These are phyloP conservation scores for Metahyphopichia silvanorum DNA, from an alignment of 805 yeast genomes.

Conservation along the genomic window DNA sequence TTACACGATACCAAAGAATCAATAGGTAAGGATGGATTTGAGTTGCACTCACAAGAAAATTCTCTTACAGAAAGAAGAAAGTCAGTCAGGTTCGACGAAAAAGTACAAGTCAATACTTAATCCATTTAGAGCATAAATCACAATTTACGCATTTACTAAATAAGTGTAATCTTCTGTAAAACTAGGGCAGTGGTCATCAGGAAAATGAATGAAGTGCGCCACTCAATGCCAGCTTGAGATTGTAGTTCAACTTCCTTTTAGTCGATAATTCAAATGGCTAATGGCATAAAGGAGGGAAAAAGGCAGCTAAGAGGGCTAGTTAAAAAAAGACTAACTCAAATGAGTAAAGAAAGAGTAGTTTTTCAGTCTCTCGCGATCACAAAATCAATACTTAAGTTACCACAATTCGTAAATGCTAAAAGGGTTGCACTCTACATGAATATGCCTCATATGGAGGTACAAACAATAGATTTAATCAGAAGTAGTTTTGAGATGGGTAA, in stretches of 20 bases:
- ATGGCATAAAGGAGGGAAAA: slow-evolving; percentile 17
- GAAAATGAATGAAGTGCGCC: too few species aligned
- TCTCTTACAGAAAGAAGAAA: slow-evolving; percentile 49
- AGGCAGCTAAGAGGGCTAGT: slow-evolving; percentile 20
- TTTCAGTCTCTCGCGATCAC: slow-evolving; percentile 24
- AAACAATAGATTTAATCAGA: slow-evolving; percentile 53
- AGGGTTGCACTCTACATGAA: slow-evolving; percentile 69
- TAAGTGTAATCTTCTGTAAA: too few species aligned
- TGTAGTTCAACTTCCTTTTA: too few species aligned
- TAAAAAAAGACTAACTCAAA: slow-evolving; percentile 14
- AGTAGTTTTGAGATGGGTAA: slow-evolving; percentile 50
- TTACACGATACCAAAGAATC: slow-evolving; percentile 39
- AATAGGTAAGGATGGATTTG: slow-evolving; percentile 37
- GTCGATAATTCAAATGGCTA: too few species aligned
- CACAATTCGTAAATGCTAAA: slow-evolving; percentile 41
- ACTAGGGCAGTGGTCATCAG: too few species aligned
- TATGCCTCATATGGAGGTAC: slow-evolving; percentile 70
- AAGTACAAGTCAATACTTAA: slow-evolving; percentile 28
- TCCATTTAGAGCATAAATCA: too few species aligned
- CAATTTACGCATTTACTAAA: too few species aligned
- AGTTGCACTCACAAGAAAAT: slow-evolving; percentile 41
- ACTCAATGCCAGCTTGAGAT: too few species aligned
- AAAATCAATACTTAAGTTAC: slow-evolving; percentile 14
- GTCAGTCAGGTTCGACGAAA: slow-evolving; percentile 64
- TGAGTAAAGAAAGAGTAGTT: slow-evolving; percentile 12